Conservation (phyloP, 1,139 yeast species). For the Lodderomyces pseudojiufengensis region DNA sequence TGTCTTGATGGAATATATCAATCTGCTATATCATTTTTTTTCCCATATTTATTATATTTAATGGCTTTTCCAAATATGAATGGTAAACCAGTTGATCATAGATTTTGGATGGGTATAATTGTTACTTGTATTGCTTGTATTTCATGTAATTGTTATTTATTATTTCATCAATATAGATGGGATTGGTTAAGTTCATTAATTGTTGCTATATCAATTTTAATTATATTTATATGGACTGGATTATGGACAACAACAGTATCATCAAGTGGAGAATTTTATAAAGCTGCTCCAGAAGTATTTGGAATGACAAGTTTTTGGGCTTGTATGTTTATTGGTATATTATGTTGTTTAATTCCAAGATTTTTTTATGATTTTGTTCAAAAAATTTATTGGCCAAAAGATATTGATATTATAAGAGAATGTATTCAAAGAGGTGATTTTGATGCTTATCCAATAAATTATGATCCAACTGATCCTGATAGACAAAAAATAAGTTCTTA, state of each 20-base stretch:
- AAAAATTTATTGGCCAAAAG: slow-evolving; percentile 66
- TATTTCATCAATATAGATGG: slow-evolving; percentile 88
- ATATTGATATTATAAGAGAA: slow-evolving; percentile 84
- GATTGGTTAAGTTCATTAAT: slow-evolving; percentile 78
- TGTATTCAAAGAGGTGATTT: slow-evolving; percentile 59
- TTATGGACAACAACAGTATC: slow-evolving; percentile 65
- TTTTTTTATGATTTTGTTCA: slow-evolving; percentile 61
- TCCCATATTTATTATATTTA: slow-evolving; percentile 68
- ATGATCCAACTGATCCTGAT: slow-evolving; percentile 63
- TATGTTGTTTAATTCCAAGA: slow-evolving; percentile 75
- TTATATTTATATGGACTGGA: slow-evolving; percentile 86
- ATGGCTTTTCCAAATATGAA: slow-evolving; percentile 54
- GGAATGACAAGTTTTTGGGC: slow-evolving; percentile 82
- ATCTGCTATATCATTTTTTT: slow-evolving; percentile 78
- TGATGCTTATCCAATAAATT: slow-evolving; percentile 51
- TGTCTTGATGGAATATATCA: slow-evolving; percentile 88
- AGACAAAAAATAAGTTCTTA: slow-evolving; percentile 37
- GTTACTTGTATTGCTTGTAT: slow-evolving; percentile 78
- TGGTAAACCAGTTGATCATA: slow-evolving; percentile 74
- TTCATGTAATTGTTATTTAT: slow-evolving; percentile 74
- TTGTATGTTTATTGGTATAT: slow-evolving; percentile 64
- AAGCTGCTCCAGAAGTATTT: slow-evolving; percentile 70
- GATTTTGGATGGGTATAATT: slow-evolving; percentile 80
- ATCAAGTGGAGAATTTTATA: slow-evolving; percentile 66
- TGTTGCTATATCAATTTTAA: slow-evolving; percentile 58